Base-by-base conservation (phyloP, 768 basidiomycete species). In the Daedaleopsis nitida region DNA sequence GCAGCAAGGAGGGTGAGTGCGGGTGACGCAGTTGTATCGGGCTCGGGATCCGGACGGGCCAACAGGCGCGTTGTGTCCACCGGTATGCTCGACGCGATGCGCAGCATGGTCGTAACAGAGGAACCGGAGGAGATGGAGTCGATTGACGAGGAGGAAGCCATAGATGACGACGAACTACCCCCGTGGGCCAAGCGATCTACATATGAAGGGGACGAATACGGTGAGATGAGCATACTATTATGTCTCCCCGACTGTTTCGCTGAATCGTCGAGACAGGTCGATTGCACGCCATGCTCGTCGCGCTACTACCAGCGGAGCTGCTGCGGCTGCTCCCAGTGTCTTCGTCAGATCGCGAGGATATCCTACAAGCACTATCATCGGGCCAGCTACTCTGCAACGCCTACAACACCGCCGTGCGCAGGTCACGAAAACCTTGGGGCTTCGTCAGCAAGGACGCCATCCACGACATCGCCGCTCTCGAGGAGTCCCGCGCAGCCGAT, bases 341-440 rank as follows among this genome's bases (percentile, higher is more conserved):
- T n/a, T 68, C 68, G 38, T 71, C 60, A 61, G 79, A 70, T 53
- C 76, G 58, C 24, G 52, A 57, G 11, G 69, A 71, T 0, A 81
- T 92, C 65, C 78, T 91, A 2, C 71, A 75, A 3, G 79, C 78
- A 5, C 77, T 92, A 8, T 82, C 89, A 1, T 92, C 88, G 4
- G 94, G 94, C 0, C 89, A 93, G 67, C 74, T 92, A 10, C 81
- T 96, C 13, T 96, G 94, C 67, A 71, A 80, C 2, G 87, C 91
- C 0, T 94, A 94, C 76, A 96, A 96, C 72, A 73, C 82, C 12
- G 88, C 85, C 32, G 89, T 96, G 0, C 84, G 94, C 24, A 83
- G 85, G 60, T 94, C 92, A 9, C 85, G 84, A 50, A 85, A 89
- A 65, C 91, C 92, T 0, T 96, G 93, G 92, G 94, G 94, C 0